Conservation (phyloP, 73 alveolate species). For the Durusdinium trenchii region DNA sequence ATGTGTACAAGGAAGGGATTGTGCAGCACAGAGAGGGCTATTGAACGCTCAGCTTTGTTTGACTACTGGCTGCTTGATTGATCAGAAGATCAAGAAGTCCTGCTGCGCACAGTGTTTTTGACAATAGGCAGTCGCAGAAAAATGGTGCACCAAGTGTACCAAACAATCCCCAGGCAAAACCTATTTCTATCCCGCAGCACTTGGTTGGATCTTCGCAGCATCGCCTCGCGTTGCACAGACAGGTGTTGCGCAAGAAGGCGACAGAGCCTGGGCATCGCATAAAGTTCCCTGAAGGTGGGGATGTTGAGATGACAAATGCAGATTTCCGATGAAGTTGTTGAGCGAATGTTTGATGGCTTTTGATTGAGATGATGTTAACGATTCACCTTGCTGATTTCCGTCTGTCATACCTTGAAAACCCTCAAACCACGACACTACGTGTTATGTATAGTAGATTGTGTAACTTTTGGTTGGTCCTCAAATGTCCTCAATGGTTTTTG, state of each 20-base stretch:
- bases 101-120: background rate
- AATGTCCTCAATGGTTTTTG: too few species aligned
- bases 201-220: too few species aligned
- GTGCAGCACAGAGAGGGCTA: background rate
- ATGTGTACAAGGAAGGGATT: constrained; percentile 47
- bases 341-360: too few species aligned
- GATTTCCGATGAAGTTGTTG: too few species aligned
- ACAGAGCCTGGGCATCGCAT: constrained; percentile 80
- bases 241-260: constrained; percentile 53
- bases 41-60: background rate
- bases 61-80: background rate
- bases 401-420: too few species aligned
- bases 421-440: background rate
- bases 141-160: too few species aligned
- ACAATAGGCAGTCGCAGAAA: background rate
- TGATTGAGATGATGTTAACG: too few species aligned
- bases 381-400: too few species aligned
- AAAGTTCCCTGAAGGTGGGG: constrained; percentile 40
- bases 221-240: background rate
- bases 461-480: background rate
- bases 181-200: too few species aligned
- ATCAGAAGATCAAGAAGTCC: background rate
- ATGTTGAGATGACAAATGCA: too few species aligned
- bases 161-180: too few species aligned
- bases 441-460: background rate